Evolutionary conservation across 495 filamentous ascomycete genomes (phyloP).

Genomic region (Oleoguttula mirabilis): DNA sequence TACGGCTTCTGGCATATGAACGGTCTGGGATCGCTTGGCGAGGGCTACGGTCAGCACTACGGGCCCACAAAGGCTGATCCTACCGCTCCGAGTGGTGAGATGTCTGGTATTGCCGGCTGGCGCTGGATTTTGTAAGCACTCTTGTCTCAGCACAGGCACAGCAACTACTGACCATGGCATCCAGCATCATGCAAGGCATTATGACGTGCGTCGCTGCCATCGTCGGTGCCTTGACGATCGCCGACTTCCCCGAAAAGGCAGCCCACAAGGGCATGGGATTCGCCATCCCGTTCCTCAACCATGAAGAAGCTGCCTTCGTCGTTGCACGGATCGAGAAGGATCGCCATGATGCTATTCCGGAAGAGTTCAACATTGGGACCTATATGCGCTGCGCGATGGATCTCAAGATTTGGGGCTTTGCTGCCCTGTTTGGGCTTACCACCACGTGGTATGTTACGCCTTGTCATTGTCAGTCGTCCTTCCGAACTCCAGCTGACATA

Average conservation of each 20-base stretch:
- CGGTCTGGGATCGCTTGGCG: slow-evolving; percentile 9
- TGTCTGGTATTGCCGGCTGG: slow-evolving; percentile 17
- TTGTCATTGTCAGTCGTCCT: neutral
- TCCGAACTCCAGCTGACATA: too few species aligned
- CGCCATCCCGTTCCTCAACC: slow-evolving; percentile 12
- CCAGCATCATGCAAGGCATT: slow-evolving; percentile 21
- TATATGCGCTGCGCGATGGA: slow-evolving; percentile 42
- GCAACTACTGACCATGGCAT: neutral
- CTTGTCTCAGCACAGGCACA: neutral
- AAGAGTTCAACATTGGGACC: slow-evolving; percentile 38
- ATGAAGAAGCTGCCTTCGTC: slow-evolving; percentile 40
- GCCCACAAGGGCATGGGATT: slow-evolving; percentile 1
- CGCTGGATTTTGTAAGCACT: slow-evolving; percentile 18
- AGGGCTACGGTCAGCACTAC: slow-evolving; percentile 14
- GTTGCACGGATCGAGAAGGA: slow-evolving; percentile 48
- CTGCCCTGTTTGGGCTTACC: slow-evolving; percentile 45
- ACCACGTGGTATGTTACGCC: slow-evolving; percentile 41
- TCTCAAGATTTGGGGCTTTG: slow-evolving; percentile 52
- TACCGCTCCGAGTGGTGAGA: neutral
- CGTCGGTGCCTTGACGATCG: slow-evolving; percentile 13
- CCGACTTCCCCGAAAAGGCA: slow-evolving; percentile 19
- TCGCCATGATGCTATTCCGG: slow-evolving; percentile 38
- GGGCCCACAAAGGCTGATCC: slow-evolving; percentile 1
- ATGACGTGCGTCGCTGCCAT: slow-evolving; percentile 10
- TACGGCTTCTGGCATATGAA: slow-evolving; percentile 19